Conservation (phyloP, 257 asterid species). For the Przewalskia tangutica region DNA sequence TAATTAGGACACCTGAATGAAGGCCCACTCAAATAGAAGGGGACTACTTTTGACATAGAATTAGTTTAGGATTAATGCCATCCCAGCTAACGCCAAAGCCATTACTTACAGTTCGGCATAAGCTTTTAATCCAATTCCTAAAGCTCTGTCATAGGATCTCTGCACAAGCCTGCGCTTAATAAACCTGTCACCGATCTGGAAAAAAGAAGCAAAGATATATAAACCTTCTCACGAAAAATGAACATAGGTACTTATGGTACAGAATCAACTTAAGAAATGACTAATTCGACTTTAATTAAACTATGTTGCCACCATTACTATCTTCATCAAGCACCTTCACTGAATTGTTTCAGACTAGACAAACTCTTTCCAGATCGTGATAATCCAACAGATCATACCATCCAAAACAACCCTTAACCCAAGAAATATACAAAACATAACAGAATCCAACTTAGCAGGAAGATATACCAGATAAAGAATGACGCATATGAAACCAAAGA, state of each 20-base stretch:
- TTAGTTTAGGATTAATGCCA: not conserved
- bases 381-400: not conserved
- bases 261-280: not conserved
- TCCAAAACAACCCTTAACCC: not conserved
- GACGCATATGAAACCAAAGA: not conserved
- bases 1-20: not conserved
- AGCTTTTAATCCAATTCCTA: slow-evolving; percentile 63
- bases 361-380: not conserved
- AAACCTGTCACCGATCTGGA: slow-evolving; percentile 82
- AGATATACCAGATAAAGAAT: not conserved
- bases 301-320: not conserved
- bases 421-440: not conserved
- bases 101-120: slow-evolving; percentile 59
- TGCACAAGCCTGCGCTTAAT: slow-evolving; percentile 64
- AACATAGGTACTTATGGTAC: not conserved
- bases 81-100: not conserved
- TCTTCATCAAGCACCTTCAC: not conserved
- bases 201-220: not conserved
- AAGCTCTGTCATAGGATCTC: slow-evolving; percentile 57
- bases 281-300: not conserved
- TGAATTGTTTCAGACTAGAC: not conserved
- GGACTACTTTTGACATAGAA: not conserved
- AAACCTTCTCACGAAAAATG: not conserved
- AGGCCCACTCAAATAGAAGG: not conserved
- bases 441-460: not conserved